Evolutionary conservation across 1,284 basidiomycete species (phyloP), one percentile per base, ranked within the genome.

Genomic region (Naganishia sp.): DNA sequence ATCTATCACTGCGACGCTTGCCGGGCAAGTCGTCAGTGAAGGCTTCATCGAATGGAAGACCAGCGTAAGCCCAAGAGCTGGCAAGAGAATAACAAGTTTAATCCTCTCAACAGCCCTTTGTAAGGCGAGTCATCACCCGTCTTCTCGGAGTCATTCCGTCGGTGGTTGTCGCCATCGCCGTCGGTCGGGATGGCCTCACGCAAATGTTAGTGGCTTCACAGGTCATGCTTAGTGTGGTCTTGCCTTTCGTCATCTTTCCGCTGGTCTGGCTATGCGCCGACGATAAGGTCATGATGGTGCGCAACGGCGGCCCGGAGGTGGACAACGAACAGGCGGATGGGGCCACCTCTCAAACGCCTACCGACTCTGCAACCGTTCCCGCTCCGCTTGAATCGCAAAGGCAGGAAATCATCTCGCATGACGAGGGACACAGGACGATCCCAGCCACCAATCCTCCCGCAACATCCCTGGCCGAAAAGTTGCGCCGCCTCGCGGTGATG

Each of bases 21-120:
- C 93, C 0, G 95, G 94, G 28, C 84, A 98, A 79, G 88, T 94
- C 52, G 90, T 98, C 42, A 89, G 88, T 0, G 95, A 98, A 79
- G 95, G 95, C 0, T 96, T 97, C 79, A 84, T 99, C 68, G 86
- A 87, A 66, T 98, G 94, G 94, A 85, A 85, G 61, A 85, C 92
- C 55, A 89, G 90, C 65, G 90, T 91, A 74, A 77, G 85, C 78
- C 11, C 15, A 16, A 28, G 4, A 15, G 15, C 21, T 65, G 9
- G 10, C 11, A 59, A 10, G 72, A 66, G 11, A 69, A 36, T 28
- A 42, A 68, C 48, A 61, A 55, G 21, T 39, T 55, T 70, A 53
- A 65, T 61, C 28, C 65, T 21, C 11, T 21, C 36, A 11, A 0
- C 69, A 91, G 88, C 90, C 93, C 13, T 83, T 91, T 53, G 74